Base-by-base conservation (phyloP, 805 yeast species). In the Metschnikowia rubicola region DNA sequence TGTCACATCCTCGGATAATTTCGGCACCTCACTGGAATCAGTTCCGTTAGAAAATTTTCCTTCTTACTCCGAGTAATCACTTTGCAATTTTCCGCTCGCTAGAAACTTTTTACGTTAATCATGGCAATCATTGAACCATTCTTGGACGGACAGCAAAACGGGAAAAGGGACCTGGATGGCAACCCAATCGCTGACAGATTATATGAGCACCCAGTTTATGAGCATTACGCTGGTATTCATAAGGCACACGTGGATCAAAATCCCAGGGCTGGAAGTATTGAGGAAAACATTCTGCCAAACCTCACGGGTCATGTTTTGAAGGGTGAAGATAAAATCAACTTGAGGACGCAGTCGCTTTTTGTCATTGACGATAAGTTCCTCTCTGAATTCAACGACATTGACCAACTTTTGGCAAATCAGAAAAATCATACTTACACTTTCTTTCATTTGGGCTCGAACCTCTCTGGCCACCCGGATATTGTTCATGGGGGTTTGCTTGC, bases 401-500 rank as follows among this genome's bases (percentile, higher is more conserved):
- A 48, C 8, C 47, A 41, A 13, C 30, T 43, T 11, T 19, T 35
- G 31, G 52, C 46, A 1, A 53, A 41, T 32, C 54, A 55, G 13
- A 61, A 61, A 30, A 70, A 71, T 52, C 60, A 48, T 45, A 64
- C 71, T 10, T 50, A 66, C 41, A 71, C 75, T 0, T 71, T 72
- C 44, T 66, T 71, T 53, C 71, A 67, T 43, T 58, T 72, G 44
- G 77, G 76, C 10, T 48, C 60, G 7, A 57, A 59, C 46, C 60
- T 71, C 15, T 61, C 73, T 2, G 77, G 77, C 10, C 76, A 72
- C 52, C 56, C 63, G 4, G 66, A 65, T 4, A 70, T 71, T 11
- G 66, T 71, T n/a, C 76, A 71, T 51, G 77, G 76, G 1, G 76
- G 77, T 2, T 57, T 71, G 37, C 53, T 71, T 26, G 76, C 77